Evolutionary conservation across 352 stramenopile species (phyloP).

Genomic region (Globisporangium mamillatum): DNA sequence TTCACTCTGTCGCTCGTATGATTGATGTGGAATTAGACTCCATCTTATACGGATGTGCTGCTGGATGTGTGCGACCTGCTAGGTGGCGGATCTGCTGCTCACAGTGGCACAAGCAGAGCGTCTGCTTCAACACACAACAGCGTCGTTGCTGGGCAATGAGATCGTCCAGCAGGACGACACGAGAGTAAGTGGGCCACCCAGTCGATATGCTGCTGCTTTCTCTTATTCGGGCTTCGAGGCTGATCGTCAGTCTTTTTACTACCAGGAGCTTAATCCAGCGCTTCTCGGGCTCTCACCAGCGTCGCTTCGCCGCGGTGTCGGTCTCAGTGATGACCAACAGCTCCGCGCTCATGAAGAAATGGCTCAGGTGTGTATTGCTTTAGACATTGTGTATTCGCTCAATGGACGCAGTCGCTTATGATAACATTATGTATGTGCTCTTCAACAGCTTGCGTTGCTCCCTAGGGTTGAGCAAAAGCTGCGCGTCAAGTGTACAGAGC

Average conservation of each 20-base stretch:
- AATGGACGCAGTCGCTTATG: neutral
- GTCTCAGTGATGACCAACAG: slow-evolving; percentile 20
- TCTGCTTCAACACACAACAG: slow-evolving; percentile 17
- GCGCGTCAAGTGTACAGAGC: slow-evolving; percentile 24
- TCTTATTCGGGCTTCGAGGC: neutral
- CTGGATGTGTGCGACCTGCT: neutral
- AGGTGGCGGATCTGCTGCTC: slow-evolving; percentile 31
- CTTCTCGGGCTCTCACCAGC: slow-evolving; percentile 27
- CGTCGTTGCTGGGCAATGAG: neutral
- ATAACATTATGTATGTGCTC: neutral
- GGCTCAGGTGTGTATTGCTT: slow-evolving; percentile 23
- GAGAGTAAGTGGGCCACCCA: neutral
- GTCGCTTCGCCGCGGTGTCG: slow-evolving; percentile 17
- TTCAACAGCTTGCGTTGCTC: slow-evolving; percentile 25
- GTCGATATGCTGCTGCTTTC: neutral
- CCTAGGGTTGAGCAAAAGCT: slow-evolving; percentile 31
- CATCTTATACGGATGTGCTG: neutral
- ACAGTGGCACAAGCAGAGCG: slow-evolving; percentile 29
- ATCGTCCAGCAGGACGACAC: slow-evolving; percentile 2
- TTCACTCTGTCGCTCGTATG: neutral
- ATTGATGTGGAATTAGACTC: neutral
- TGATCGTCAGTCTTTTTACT: neutral
- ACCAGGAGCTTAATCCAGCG: neutral
- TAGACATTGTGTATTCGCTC: neutral
- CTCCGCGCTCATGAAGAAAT: slow-evolving; percentile 18